phyloP scores from a whole-genome alignment of 1,284 basidiomycete genomes.

The Moesziomyces sp. region DNA sequence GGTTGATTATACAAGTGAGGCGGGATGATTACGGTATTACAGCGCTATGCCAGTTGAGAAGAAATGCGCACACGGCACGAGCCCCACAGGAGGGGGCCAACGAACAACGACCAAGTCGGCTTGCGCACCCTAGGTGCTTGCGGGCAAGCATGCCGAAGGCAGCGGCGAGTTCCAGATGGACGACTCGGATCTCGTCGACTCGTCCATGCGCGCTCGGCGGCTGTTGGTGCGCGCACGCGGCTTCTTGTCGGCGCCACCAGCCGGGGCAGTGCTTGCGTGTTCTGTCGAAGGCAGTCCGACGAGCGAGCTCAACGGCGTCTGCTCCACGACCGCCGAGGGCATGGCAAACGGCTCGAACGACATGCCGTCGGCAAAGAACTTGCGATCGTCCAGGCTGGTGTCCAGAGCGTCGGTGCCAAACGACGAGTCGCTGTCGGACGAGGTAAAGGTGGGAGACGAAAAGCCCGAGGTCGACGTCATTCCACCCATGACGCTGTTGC shows the following conservation, averaged over 20 bases:
- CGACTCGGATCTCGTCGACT: not conserved
- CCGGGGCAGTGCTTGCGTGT: not conserved
- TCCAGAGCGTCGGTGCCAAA: slow-evolving; percentile 34
- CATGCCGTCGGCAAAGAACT: slow-evolving; percentile 36
- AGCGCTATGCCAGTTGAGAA: too few relatives aligned
- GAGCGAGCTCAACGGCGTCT: slow-evolving; percentile 36
- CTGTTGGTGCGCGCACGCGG: not conserved
- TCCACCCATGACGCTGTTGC: slow-evolving; percentile 9
- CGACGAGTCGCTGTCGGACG: slow-evolving; percentile 37
- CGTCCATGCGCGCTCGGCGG: slow-evolving; percentile 20
- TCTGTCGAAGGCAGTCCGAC: slow-evolving; percentile 25
- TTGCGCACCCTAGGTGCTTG: too few relatives aligned
- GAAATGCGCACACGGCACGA: too few relatives aligned
- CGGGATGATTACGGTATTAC: too few relatives aligned
- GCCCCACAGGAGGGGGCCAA: too few relatives aligned
- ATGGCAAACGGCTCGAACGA: slow-evolving; percentile 38
- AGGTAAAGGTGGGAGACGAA: slow-evolving; percentile 35
- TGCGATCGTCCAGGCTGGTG: slow-evolving; percentile 18
- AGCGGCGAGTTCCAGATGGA: too few relatives aligned
- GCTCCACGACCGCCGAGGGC: slow-evolving; percentile 12
- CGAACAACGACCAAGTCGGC: too few relatives aligned
- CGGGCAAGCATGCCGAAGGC: too few relatives aligned
- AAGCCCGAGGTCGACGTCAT: slow-evolving; percentile 21
- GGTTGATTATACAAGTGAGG: too few relatives aligned
- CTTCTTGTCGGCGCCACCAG: slow-evolving; percentile 1